phyloP scores from a whole-genome alignment of 2,329 filamentous ascomycete genomes.

The Pseudocercospora fijiensis region DNA sequence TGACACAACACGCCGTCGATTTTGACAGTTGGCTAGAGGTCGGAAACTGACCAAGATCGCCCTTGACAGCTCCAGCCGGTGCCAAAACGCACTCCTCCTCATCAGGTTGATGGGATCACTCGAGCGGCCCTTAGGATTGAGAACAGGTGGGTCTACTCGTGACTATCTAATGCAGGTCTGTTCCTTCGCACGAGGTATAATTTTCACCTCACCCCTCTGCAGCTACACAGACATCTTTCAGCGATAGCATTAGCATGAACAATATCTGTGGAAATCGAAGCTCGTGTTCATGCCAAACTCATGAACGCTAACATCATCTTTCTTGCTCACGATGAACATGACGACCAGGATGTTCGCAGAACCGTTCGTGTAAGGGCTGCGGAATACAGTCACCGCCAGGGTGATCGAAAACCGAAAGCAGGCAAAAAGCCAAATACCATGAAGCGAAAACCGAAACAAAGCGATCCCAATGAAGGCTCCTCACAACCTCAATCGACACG shows the following conservation, averaged over 20 bases:
- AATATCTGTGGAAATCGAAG: background rate
- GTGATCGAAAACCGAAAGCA: constrained; percentile 10
- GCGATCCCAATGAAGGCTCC: background rate
- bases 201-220: background rate
- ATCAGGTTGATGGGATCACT: background rate
- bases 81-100: background rate
- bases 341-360: constrained; percentile 6
- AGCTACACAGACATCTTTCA: background rate
- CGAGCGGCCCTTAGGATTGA: background rate
- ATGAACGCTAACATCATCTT: constrained; percentile 10
- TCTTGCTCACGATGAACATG: background rate
- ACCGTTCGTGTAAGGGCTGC: constrained; percentile 14
- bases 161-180: constrained; percentile 2
- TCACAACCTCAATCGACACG: background rate
- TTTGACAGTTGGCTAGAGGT: background rate
- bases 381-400: constrained; percentile 16
- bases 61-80: background rate
- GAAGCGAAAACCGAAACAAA: constrained; percentile 1
- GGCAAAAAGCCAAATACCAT: constrained; percentile 2
- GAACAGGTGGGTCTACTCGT: background rate
- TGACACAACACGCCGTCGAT: background rate
- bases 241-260: background rate
- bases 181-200: background rate
- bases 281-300: background rate
- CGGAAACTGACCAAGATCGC: background rate